A percentile compares a stretch with the other conserved stretches of the same genome.
phyloP scores from a whole-genome alignment of 768 basidiomycete species.

The Krasilnikovozyma curviuscula region DNA sequence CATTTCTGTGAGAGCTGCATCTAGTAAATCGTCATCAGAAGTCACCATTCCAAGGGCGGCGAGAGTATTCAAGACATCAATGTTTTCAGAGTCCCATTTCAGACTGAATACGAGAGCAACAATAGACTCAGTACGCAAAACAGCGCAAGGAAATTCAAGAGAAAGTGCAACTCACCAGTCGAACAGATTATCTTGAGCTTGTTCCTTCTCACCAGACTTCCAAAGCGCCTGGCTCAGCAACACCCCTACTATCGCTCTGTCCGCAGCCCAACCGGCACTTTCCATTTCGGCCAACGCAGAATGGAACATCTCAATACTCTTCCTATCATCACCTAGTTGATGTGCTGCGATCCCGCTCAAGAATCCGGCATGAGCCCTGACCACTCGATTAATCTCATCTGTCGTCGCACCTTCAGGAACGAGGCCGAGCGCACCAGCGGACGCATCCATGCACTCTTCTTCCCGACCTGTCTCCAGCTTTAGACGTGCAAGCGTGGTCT shows the following conservation, averaged over 20 bases:
- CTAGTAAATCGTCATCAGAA: conserved; percentile 51
- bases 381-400: conserved; percentile 24
- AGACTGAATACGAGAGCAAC: too few relatives aligned
- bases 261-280: conserved; percentile 23
- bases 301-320: conserved; percentile 50
- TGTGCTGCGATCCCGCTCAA: conserved; percentile 55
- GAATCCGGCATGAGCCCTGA: conserved; percentile 28
- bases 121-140: background rate
- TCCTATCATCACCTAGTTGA: conserved; percentile 41
- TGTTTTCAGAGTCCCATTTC: conserved; percentile 51
- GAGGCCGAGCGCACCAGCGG: conserved; percentile 52
- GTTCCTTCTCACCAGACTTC: conserved; percentile 54
- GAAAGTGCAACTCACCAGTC: conserved; percentile 44
- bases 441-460: conserved; percentile 44
- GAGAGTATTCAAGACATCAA: conserved; percentile 60
- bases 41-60: conserved; percentile 70
- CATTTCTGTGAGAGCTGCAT: conserved; percentile 71
- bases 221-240: conserved; percentile 72
- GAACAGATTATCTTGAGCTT: conserved; percentile 55
- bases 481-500: conserved; percentile 60
- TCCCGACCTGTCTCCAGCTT: conserved; percentile 43
- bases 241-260: conserved; percentile 52
- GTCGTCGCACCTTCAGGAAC: conserved; percentile 35
- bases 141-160: background rate
- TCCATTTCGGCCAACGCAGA: conserved; percentile 37